Evolutionary conservation across 2,329 filamentous ascomycete genomes (phyloP).

Genomic region (Colletotrichum sp.): DNA sequence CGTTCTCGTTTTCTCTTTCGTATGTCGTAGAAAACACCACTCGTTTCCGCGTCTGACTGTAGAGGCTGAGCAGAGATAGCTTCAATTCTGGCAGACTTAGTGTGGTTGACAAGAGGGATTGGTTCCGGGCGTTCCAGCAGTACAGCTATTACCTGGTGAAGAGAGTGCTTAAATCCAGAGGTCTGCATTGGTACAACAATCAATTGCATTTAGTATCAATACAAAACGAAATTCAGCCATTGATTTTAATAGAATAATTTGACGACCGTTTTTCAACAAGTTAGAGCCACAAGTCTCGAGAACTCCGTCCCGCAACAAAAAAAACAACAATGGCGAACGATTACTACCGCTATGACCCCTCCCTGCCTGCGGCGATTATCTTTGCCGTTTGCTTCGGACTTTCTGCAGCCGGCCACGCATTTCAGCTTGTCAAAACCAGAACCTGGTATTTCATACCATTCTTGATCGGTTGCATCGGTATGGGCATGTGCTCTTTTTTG

Average conservation of each 20-base stretch:
- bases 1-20: background rate
- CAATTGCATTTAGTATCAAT: background rate
- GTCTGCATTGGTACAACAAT: background rate
- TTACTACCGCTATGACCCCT: conserved; percentile 54
- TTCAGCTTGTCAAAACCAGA: conserved; percentile 42
- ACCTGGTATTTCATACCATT: conserved; percentile 61
- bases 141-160: background rate
- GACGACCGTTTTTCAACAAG: background rate
- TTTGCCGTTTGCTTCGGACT: conserved; percentile 45
- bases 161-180: background rate
- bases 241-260: background rate
- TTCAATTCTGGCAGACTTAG: background rate
- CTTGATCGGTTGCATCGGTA: conserved; percentile 54
- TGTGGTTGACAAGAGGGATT: background rate
- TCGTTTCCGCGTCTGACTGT: background rate
- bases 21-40: background rate
- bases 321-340: conserved; percentile 1
- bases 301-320: background rate
- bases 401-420: conserved; percentile 41
- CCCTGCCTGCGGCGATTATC: conserved; percentile 43
- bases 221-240: background rate
- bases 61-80: background rate
- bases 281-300: too few species aligned
- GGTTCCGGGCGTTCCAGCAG: background rate
- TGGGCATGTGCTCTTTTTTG: background rate